Conservation (phyloP, 2,329 filamentous ascomycete species). For the Epichloe sp. region DNA sequence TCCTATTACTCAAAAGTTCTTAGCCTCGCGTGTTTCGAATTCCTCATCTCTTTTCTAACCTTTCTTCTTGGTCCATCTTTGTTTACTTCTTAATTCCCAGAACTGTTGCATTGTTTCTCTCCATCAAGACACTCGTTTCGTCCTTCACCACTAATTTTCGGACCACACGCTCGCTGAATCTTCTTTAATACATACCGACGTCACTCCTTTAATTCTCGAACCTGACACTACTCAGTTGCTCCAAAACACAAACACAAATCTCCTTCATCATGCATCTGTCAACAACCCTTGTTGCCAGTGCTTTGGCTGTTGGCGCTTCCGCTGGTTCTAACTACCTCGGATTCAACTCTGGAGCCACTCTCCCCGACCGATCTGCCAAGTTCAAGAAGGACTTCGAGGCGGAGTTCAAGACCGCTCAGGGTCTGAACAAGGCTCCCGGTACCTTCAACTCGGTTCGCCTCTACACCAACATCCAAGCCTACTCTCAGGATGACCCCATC, state of each 20-base stretch:
- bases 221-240: too few species aligned
- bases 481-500: slow-evolving; percentile 61
- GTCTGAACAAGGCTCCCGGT: slow-evolving; percentile 29
- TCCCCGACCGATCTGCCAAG: slow-evolving; percentile 35
- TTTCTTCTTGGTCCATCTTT: background rate
- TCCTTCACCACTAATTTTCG: background rate
- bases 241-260: too few species aligned
- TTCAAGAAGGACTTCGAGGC: slow-evolving; percentile 35
- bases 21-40: background rate
- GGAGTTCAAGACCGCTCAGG: slow-evolving; percentile 30
- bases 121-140: background rate
- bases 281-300: slow-evolving; percentile 23
- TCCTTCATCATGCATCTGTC: slow-evolving; percentile 26
- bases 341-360: slow-evolving; percentile 38
- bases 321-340: slow-evolving; percentile 35
- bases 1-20: background rate
- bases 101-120: background rate
- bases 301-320: slow-evolving; percentile 26
- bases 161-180: background rate
- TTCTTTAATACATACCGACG: too few species aligned
- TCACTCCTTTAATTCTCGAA: too few species aligned
- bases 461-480: slow-evolving; percentile 55
- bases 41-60: background rate
- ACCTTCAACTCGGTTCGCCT: slow-evolving; percentile 46
- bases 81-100: background rate